Evolutionary conservation across 1,284 basidiomycete species (phyloP), one percentile per base, ranked within the genome.

Genomic region (Malassezia nana): DNA sequence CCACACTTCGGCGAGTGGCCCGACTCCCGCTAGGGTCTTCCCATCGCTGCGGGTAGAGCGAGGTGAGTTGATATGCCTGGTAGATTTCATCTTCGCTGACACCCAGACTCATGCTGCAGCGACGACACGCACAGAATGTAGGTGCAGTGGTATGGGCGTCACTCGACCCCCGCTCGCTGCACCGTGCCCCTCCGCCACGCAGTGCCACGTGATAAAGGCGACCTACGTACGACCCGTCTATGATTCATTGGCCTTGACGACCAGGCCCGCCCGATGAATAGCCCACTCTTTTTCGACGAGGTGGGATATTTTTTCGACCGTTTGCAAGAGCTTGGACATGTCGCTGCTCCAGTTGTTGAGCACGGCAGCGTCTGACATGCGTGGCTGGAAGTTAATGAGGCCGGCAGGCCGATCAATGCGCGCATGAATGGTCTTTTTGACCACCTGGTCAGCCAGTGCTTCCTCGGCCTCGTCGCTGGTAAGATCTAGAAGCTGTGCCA

Each of bases 261-360:
- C 54, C 33, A 67, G 60, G 2, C 71, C 71, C 3, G 71, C 71
- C 4, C 67, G 52, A 41, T 66, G 65, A 45, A 74, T 61, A 6
- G 70, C 69, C 63, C 68, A 66, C 52, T 74, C 71, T 56, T 69
- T 69, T 40, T 65, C 64, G 20, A 74, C 64, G 29, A 74, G 54
- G 40, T 74, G 71, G 20, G 63, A 66, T 12, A 69, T 67, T 44
- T 65, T 67, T 44, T 74, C 74, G 13, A 74, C 71, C 6, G 72
- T 64, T 16, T 55, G 57, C 66, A 77, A 70, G 68, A 99, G 77
- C 76, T 86, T 89, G 71, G 86, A 84, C 81, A 98, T 88, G 71
- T 98, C 91, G 20, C 82, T 85, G 75, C 86, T 90, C 94, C 94
- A 99, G 57, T 85, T 85, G 69, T 98, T 98, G 81, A 98, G 84